These are phyloP conservation scores for Talaromyces verruculosus DNA, from an alignment of 2,329 filamentous ascomycete species.

Conservation along the genomic window DNA sequence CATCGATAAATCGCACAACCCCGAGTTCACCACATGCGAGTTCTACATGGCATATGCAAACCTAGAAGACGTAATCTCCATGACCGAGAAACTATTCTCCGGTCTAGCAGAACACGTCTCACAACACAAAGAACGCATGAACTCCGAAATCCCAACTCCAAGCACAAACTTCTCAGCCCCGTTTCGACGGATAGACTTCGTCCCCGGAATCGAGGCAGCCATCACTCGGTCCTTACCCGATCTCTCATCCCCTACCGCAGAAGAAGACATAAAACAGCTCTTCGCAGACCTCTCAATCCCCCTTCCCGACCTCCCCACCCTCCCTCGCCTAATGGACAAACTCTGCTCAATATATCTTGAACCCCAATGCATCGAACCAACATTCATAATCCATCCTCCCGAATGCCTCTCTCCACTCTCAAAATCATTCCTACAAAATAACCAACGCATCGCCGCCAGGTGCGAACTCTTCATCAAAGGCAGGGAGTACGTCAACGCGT, in stretches of 20 bases:
- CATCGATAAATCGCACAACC: constrained; percentile 87
- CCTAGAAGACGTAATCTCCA: constrained; percentile 69
- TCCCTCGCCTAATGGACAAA: constrained; percentile 75
- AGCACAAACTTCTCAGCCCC: constrained; percentile 58
- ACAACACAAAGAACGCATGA: constrained; percentile 41
- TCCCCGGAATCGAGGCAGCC: constrained; percentile 71
- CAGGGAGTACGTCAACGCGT: constrained; percentile 89
- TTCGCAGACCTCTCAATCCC: constrained; percentile 53
- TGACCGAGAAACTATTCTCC: constrained; percentile 71
- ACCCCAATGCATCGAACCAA: constrained; percentile 67
- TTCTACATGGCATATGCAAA: constrained; percentile 88
- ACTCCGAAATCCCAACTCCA: constrained; percentile 49
- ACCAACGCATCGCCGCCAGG: constrained; percentile 74
- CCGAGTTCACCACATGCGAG: constrained; percentile 96
- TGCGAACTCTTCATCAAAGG: constrained; percentile 81
- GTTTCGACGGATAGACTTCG: constrained; percentile 72
- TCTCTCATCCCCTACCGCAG: constrained; percentile 56
- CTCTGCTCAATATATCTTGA: constrained; percentile 77
- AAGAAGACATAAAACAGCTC: constrained; percentile 57
- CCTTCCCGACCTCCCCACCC: constrained; percentile 54
- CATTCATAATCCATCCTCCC: constrained; percentile 88
- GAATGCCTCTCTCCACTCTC: constrained; percentile 87
- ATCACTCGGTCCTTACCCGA: constrained; percentile 67
- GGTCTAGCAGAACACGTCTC: constrained; percentile 57
- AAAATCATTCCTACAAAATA: constrained; percentile 72